phyloP scores from a whole-genome alignment of 257 asterid genomes.

The Gentiana macrophylla region DNA sequence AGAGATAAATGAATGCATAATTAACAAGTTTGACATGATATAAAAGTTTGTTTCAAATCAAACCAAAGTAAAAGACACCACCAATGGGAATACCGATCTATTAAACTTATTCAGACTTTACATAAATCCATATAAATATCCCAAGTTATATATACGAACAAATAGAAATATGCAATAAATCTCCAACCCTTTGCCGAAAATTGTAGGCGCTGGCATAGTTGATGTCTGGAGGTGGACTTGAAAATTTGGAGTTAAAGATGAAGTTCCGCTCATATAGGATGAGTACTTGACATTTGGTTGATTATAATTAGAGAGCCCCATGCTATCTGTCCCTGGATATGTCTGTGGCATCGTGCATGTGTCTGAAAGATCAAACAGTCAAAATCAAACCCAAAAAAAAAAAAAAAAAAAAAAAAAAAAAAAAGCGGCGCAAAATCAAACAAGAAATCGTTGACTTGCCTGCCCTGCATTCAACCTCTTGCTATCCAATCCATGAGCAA shows the following conservation, averaged over 20 bases:
- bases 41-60: no score
- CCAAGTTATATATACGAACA: no score
- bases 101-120: no score
- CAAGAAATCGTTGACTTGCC: conserved; percentile 27
- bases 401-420: no score
- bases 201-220: conserved; percentile 30
- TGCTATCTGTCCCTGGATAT: conserved; percentile 31
- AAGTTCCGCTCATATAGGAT: conserved; percentile 30
- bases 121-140: no score
- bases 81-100: no score
- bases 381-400: conserved; percentile 4
- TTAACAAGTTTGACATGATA: not conserved
- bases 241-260: conserved; percentile 34
- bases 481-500: conserved; percentile 59
- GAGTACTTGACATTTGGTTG: conserved; percentile 31
- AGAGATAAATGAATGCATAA: not conserved
- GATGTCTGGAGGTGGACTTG: conserved; percentile 42
- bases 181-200: conserved; percentile 71
- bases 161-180: not conserved
- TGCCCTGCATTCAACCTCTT: conserved; percentile 88
- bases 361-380: conserved; percentile 23
- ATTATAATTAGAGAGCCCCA: conserved; percentile 29
- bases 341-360: conserved; percentile 43
- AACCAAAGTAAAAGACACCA: no score
- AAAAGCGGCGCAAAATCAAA: no score